These are phyloP conservation scores for Solanum chiquidenum DNA, from an alignment of 257 asterid genomes.

Conservation along the genomic window DNA sequence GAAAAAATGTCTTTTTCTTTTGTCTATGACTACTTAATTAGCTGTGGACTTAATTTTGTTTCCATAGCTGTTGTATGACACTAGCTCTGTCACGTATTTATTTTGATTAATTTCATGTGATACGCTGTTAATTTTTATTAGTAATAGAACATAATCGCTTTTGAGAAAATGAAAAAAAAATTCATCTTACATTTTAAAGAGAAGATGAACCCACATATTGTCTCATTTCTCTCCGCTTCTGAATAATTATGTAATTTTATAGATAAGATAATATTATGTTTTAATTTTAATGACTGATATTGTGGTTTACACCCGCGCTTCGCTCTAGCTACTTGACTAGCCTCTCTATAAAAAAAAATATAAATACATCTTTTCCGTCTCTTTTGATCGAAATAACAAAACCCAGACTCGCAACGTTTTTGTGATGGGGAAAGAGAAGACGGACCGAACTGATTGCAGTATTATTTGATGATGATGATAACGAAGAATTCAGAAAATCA, in stretches of 20 bases:
- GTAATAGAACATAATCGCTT: too few species aligned
- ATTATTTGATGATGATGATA: constrained; percentile 67
- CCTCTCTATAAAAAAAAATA: too few species aligned
- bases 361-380: background rate
- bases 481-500: constrained; percentile 61
- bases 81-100: background rate
- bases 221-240: too few species aligned
- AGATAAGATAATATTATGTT: too few species aligned
- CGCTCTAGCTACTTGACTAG: too few species aligned
- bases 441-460: constrained; percentile 40
- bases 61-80: background rate
- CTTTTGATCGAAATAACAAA: background rate
- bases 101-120: background rate
- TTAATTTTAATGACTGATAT: too few species aligned
- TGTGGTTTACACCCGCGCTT: too few species aligned
- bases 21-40: too few species aligned
- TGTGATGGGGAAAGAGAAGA: constrained; percentile 46
- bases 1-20: background rate
- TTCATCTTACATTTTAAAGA: too few species aligned
- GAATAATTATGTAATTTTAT: too few species aligned
- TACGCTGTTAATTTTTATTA: background rate
- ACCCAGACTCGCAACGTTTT: background rate
- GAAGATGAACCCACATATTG: too few species aligned
- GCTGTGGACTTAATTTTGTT: background rate
- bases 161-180: too few species aligned